Evolutionary conservation across 495 filamentous ascomycete genomes (phyloP).

Genomic region (Immersiella caudata): DNA sequence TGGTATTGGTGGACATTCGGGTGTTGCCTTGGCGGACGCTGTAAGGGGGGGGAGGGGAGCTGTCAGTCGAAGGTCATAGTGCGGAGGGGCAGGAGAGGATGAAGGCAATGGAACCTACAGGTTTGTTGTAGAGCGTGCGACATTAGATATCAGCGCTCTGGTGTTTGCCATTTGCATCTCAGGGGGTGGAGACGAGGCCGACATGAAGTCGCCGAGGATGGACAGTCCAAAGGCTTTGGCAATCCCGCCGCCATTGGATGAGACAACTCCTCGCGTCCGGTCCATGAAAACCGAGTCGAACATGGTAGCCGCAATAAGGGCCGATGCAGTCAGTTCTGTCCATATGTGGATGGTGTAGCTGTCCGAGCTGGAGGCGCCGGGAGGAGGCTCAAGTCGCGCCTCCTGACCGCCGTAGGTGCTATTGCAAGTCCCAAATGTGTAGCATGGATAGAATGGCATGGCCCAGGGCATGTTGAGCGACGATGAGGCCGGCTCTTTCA

Average conservation of each 20-base stretch:
- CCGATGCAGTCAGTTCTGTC: constrained; percentile 18
- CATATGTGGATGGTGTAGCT: constrained; percentile 26
- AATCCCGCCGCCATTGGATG: constrained; percentile 21
- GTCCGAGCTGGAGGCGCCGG: not conserved
- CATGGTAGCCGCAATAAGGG: constrained; percentile 21
- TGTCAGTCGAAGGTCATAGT: not conserved
- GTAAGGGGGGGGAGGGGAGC: not conserved
- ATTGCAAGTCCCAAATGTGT: constrained; percentile 25
- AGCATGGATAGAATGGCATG: constrained; percentile 20
- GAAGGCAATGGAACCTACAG: constrained; percentile 10
- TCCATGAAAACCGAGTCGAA: constrained; percentile 26
- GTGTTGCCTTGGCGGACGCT: constrained; percentile 3
- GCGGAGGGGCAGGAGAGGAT: not conserved
- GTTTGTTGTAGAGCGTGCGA: constrained; percentile 21
- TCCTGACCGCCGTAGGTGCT: constrained; percentile 14
- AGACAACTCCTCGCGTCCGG: constrained; percentile 15
- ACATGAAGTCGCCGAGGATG: constrained; percentile 27
- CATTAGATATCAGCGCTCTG: constrained; percentile 13
- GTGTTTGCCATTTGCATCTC: constrained; percentile 17
- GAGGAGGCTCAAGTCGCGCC: constrained; percentile 15
- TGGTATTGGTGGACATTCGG: constrained; percentile 4
- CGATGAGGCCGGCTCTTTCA: not conserved
- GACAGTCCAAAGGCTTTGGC: constrained; percentile 21
- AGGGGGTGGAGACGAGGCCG: constrained; percentile 11
- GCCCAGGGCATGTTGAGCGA: constrained; percentile 22